phyloP scores from a whole-genome alignment of 768 basidiomycete species.

The Boletus pseudo-olivaceus region DNA sequence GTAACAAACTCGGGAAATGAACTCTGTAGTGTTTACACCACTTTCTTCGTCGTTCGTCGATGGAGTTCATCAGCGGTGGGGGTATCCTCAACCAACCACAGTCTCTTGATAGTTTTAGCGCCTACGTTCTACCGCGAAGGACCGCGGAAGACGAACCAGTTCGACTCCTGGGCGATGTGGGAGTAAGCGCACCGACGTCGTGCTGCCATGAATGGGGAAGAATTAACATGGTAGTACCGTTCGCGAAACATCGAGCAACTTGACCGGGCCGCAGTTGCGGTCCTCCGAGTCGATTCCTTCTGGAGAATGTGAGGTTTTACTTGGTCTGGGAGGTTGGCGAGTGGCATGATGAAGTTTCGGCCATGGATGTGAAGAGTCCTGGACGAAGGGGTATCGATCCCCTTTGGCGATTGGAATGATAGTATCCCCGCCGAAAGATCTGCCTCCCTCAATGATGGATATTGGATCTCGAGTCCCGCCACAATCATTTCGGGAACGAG shows the following conservation, averaged over 20 bases:
- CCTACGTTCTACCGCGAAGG: neutral
- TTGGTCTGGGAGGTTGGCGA: neutral
- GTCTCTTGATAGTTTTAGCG: neutral
- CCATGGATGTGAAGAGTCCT: too few species aligned
- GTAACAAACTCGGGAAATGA: neutral
- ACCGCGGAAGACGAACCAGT: neutral
- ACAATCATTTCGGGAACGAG: neutral
- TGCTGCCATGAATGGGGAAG: neutral
- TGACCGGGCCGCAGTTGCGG: too few species aligned
- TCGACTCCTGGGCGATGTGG: neutral
- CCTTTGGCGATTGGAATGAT: neutral
- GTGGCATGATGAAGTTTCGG: neutral
- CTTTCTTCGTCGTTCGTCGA: neutral
- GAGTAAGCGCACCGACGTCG: neutral
- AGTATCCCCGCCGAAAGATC: conserved; percentile 4
- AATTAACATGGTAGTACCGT: neutral
- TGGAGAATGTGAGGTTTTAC: neutral
- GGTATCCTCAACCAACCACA: neutral
- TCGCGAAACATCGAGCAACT: neutral
- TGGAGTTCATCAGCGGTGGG: neutral
- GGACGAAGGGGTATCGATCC: neutral
- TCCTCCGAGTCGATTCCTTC: neutral
- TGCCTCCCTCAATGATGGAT: neutral
- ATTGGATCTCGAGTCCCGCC: neutral
- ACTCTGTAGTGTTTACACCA: too few species aligned